Base-by-base conservation (phyloP, 371 early-diverging fungal species). In the Actinomucor elegans region DNA sequence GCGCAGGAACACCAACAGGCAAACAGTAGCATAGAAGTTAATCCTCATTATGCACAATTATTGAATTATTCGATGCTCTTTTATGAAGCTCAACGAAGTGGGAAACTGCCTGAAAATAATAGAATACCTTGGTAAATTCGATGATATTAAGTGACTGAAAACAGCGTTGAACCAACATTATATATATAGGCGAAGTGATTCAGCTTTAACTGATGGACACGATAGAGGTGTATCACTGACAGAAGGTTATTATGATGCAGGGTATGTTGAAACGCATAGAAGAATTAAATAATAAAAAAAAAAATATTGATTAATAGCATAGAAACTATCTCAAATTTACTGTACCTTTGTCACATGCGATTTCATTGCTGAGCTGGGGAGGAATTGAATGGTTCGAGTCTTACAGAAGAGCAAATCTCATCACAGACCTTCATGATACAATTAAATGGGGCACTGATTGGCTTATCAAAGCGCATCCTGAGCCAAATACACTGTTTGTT, bases 401-500 rank as follows among this genome's bases (percentile, higher is more conserved):
- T 18, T 83, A 81, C 46, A 55, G 60, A 35, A 57, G 63, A 26
- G 75, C 81, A 20, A 57, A 66, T 28, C 75, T 83, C 49, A 60
- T 67, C 10, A 48, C 43, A 0, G 64, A 79, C 27, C 61, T 84
- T 2, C 55, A 64, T 15, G 64, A 71, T 26, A 80, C 70, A 59
- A 50, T 84, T 20, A 79, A 70, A 38, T 85, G 85, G 84, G 85
- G 83, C 5, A 78, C 77, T 37, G 84, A 83, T 59, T 85, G 84
- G 83, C 51, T 85, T 24, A 79, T 83, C 23, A 79, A 81, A 48
- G 82, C 84, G 1, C 83, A 85, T 54, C 77, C 80, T 12, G 55
- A 75, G 34, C 63, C 66, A 24, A 61, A 73, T 49, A 71, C 71
- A 3, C 59, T 84, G 18, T 80, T 47, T 27, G 63, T 72, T 23